phyloP scores from a whole-genome alignment of 164 flowering plant species.

The Akebia trifoliata region DNA sequence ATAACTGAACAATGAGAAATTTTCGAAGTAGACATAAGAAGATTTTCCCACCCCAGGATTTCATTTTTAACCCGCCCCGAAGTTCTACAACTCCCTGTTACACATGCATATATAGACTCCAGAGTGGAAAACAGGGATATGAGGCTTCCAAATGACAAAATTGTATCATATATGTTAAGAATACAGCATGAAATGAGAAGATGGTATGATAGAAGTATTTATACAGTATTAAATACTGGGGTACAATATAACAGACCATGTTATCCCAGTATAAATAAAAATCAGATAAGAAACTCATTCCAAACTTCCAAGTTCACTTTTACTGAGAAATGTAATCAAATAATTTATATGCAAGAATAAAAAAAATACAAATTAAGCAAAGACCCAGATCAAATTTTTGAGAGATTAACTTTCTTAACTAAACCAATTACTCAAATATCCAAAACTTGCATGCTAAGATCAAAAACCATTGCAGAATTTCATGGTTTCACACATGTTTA shows the following conservation, averaged over 20 bases:
- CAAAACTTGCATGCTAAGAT: not conserved
- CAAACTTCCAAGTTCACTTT: not conserved
- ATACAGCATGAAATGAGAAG: too few relatives aligned
- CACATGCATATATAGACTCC: too few relatives aligned
- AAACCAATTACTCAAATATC: not conserved
- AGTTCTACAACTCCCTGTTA: too few relatives aligned
- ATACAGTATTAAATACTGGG: not conserved
- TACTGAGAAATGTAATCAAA: not conserved
- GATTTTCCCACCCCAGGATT: too few relatives aligned
- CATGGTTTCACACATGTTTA: conserved; percentile 2
- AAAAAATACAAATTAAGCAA: not conserved
- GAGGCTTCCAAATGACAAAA: too few relatives aligned
- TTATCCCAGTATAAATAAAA: not conserved
- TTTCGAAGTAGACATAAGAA: too few relatives aligned
- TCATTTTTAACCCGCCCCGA: too few relatives aligned
- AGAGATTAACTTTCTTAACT: not conserved
- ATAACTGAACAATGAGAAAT: too few relatives aligned
- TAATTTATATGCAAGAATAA: not conserved
- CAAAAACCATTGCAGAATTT: not conserved
- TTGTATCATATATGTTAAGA: too few relatives aligned
- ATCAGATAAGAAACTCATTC: not conserved
- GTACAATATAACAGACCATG: too few relatives aligned
- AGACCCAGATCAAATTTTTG: not conserved
- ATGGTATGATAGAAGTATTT: not conserved
- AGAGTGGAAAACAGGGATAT: too few relatives aligned